These are phyloP conservation scores for Macrophomina phaseolina DNA, from an alignment of 2,329 filamentous ascomycete species.

Conservation along the genomic window DNA sequence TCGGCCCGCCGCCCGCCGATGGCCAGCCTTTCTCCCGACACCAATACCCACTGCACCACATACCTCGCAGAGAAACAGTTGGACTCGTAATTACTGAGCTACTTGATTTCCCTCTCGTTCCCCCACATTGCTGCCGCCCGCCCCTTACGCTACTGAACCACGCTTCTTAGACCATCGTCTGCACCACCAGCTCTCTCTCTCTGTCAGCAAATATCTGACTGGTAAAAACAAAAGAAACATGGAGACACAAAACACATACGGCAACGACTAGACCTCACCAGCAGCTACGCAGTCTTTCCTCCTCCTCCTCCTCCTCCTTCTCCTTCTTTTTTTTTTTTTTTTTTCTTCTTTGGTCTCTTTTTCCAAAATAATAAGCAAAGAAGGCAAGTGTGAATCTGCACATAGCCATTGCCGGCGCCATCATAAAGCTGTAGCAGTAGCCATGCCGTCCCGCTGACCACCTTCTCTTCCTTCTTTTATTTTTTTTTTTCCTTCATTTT, in stretches of 20 bases:
- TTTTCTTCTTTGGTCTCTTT: background rate
- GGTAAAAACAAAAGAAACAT: background rate
- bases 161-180: background rate
- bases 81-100: conserved; percentile 21
- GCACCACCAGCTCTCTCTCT: background rate
- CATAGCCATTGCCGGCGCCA: too few species aligned
- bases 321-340: background rate
- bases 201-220: conserved; percentile 3
- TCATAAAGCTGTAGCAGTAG: too few species aligned
- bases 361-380: too few species aligned
- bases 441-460: too few species aligned
- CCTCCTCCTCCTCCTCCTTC: background rate
- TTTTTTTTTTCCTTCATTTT: too few species aligned
- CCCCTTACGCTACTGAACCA: too few species aligned
- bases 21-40: background rate
- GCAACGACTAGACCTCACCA: too few species aligned
- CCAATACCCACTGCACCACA: background rate
- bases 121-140: background rate
- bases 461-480: too few species aligned
- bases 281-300: too few species aligned
- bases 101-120: conserved; percentile 1
- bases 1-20: background rate
- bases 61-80: background rate
- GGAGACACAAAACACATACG: too few species aligned
- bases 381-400: too few species aligned